Conservation (phyloP, 768 basidiomycete genomes). For the Boletales sp. region DNA sequence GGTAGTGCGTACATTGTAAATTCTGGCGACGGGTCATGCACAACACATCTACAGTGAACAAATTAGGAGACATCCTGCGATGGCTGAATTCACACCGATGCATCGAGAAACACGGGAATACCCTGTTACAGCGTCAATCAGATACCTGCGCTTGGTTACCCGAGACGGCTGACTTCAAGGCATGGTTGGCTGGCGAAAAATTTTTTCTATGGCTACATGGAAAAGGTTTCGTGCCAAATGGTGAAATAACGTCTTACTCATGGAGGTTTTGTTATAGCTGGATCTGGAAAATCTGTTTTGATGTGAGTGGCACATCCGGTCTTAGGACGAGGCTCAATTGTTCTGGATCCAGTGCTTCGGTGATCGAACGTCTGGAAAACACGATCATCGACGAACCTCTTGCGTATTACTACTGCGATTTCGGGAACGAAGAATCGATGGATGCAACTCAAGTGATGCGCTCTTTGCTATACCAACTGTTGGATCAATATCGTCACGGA, state of each 20-base stretch:
- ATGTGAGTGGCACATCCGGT: neutral
- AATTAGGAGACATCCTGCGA: neutral
- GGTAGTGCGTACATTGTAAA: neutral
- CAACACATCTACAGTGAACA: neutral
- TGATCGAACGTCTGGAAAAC: neutral
- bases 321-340: neutral
- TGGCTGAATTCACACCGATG: neutral
- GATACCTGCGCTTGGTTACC: neutral
- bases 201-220: constrained; percentile 1
- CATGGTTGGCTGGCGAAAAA: neutral
- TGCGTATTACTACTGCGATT: constrained; percentile 1
- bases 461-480: neutral
- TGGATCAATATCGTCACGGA: neutral
- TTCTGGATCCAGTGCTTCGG: neutral
- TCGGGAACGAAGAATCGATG: neutral
- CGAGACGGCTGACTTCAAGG: neutral
- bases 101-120: neutral
- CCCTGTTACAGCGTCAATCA: neutral
- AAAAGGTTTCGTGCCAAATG: neutral
- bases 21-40: neutral
- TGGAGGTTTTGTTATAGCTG: neutral
- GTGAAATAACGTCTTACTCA: neutral
- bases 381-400: neutral
- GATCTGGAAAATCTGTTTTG: neutral
- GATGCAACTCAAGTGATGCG: neutral